Conservation (phyloP, 2,329 filamentous ascomycete genomes). For the Botrytis elliptica region DNA sequence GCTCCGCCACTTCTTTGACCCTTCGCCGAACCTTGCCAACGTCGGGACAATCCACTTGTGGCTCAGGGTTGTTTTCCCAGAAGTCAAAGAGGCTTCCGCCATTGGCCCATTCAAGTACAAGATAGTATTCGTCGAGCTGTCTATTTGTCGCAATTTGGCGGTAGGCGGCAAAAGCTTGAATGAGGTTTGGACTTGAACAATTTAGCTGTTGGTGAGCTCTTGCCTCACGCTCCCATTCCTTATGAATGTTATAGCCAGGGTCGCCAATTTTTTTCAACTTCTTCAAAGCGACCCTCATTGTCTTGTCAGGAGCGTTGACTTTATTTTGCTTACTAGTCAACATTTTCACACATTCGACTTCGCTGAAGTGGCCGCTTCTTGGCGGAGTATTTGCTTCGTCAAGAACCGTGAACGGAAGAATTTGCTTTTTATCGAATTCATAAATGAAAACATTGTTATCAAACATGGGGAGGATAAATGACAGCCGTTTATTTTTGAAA, state of each 20-base stretch:
- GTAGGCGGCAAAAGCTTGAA: conserved; percentile 13
- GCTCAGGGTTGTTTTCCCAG: background rate
- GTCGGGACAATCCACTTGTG: background rate
- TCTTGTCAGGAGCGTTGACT: background rate
- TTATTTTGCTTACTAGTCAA: conserved; percentile 4
- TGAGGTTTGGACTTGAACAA: background rate
- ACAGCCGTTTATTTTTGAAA: background rate
- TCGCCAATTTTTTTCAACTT: background rate
- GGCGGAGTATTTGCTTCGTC: background rate
- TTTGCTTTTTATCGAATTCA: conserved; percentile 1
- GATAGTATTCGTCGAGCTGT: background rate
- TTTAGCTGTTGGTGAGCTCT: conserved; percentile 13
- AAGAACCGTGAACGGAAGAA: background rate
- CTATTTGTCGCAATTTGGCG: background rate
- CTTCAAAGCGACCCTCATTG: background rate
- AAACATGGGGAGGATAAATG: conserved; percentile 1
- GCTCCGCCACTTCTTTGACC: background rate
- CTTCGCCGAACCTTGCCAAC: background rate
- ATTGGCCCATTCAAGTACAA: background rate
- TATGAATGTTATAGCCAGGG: background rate
- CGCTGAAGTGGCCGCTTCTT: conserved; percentile 5
- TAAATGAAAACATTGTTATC: background rate
- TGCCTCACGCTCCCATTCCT: conserved; percentile 13
- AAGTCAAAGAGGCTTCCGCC: conserved; percentile 2
- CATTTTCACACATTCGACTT: conserved; percentile 2